These are phyloP conservation scores for Brassica incana DNA, from an alignment of 345 rosid species.

Conservation along the genomic window DNA sequence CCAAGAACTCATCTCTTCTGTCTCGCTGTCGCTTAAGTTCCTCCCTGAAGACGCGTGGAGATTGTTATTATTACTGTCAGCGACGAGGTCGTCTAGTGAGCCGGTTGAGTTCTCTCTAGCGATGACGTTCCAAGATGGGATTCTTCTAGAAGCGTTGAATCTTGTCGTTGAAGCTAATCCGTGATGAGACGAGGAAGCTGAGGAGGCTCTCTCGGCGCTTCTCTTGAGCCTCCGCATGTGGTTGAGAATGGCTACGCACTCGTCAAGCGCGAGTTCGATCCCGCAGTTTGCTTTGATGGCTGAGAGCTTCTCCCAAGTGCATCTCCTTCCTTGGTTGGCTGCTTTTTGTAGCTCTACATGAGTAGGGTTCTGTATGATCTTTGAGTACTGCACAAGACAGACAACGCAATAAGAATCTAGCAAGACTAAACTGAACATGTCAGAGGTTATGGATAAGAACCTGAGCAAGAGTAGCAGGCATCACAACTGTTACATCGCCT, in stretches of 20 bases:
- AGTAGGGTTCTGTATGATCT: slow-evolving; percentile 84
- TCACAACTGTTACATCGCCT: slow-evolving; percentile 96
- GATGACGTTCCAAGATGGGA: slow-evolving; percentile 96
- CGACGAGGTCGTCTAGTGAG: slow-evolving; percentile 74
- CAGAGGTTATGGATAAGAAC: slow-evolving; percentile 42
- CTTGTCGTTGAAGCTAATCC: slow-evolving; percentile 52
- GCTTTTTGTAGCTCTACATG: slow-evolving; percentile 80
- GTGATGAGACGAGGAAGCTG: slow-evolving; percentile 77
- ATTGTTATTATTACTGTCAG: slow-evolving; percentile 20
- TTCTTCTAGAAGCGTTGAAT: slow-evolving; percentile 83
- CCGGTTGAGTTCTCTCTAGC: slow-evolving; percentile 96
- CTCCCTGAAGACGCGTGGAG: slow-evolving; percentile 49
- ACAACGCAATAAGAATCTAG: slow-evolving; percentile 24
- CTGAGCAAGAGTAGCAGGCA: slow-evolving; percentile 98
- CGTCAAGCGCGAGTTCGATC: slow-evolving; percentile 96
- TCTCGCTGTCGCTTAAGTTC: slow-evolving; percentile 73
- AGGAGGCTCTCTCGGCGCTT: slow-evolving; percentile 76
- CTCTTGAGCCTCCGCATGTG: slow-evolving; percentile 95
- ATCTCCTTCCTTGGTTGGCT: slow-evolving; percentile 90
- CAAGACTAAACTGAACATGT: neutral
- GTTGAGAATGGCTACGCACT: slow-evolving; percentile 89
- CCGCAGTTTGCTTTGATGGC: slow-evolving; percentile 96
- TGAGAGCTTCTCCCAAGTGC: slow-evolving; percentile 99
- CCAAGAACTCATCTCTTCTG: slow-evolving; percentile 89
- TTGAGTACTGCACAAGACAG: slow-evolving; percentile 54